Conservation (phyloP, 1,284 basidiomycete genomes). For the Inonotus obliquus region DNA sequence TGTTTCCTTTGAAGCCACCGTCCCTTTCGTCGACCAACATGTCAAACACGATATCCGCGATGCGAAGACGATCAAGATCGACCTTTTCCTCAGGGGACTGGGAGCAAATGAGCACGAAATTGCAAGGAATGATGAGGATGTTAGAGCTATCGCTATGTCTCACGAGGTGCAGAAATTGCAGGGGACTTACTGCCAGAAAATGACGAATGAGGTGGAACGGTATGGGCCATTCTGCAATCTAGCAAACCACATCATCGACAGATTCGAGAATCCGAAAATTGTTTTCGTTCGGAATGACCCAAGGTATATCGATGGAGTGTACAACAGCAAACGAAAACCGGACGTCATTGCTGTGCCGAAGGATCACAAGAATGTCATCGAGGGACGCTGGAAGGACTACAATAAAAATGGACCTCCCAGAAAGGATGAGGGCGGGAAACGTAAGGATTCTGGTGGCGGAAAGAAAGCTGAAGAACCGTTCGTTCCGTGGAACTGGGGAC, state of each 20-base stretch:
- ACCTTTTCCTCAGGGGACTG: not conserved
- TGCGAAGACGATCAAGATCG: too few relatives aligned
- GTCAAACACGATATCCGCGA: too few relatives aligned
- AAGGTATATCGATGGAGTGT: not conserved
- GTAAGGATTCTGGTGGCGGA: too few relatives aligned
- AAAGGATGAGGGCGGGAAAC: too few relatives aligned
- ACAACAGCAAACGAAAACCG: not conserved
- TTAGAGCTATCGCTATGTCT: not conserved
- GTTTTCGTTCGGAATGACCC: not conserved
- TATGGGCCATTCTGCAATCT: not conserved
- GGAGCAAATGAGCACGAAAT: not conserved
- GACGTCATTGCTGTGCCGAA: not conserved
- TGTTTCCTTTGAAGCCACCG: too few relatives aligned
- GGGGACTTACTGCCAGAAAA: not conserved
- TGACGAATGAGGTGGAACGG: not conserved
- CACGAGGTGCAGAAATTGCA: not conserved
- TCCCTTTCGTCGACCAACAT: too few relatives aligned
- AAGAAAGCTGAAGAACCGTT: too few relatives aligned
- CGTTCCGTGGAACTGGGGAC: not conserved
- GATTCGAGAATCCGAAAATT: not conserved
- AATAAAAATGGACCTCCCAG: too few relatives aligned
- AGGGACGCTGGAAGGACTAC: not conserved
- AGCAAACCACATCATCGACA: not conserved
- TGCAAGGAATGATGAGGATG: not conserved
- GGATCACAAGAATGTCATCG: not conserved